These are phyloP conservation scores for Leccinum fibrillosum DNA, from an alignment of 768 basidiomycete species.

Conservation along the genomic window DNA sequence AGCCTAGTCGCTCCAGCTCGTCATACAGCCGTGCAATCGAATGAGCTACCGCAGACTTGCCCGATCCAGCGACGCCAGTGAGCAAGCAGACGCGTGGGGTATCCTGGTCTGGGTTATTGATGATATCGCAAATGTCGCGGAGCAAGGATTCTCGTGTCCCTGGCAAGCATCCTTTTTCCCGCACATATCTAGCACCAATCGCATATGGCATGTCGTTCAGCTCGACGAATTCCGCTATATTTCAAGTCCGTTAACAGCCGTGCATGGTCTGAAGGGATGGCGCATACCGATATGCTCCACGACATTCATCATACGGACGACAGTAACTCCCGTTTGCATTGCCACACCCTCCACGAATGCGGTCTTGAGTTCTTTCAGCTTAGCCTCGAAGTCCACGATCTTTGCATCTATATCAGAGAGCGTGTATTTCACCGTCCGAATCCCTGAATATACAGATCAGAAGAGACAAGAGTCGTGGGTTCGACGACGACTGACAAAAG, in stretches of 20 bases:
- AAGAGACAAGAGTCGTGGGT: no score
- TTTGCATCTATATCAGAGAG: no score
- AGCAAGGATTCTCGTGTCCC: not conserved
- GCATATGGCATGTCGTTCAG: not conserved
- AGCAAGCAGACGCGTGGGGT: not conserved
- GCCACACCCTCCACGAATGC: not conserved
- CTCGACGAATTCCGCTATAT: not conserved
- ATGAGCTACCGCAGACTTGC: not conserved
- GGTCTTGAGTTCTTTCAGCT: not conserved
- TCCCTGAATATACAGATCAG: no score
- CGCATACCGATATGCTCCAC: not conserved
- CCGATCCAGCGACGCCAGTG: not conserved
- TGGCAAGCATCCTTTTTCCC: not conserved
- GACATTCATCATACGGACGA: not conserved
- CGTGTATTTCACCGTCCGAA: no score
- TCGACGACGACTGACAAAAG: no score
- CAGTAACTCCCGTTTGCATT: not conserved
- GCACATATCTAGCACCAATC: not conserved
- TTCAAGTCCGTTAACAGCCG: not conserved
- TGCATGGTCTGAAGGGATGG: not conserved
- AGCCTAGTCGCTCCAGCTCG: not conserved
- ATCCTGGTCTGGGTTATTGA: not conserved
- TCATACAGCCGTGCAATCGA: not conserved
- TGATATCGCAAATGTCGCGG: not conserved
- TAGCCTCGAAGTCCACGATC: no score